Conservation (phyloP, 2,329 filamentous ascomycete genomes). For the Nemania sp. region DNA sequence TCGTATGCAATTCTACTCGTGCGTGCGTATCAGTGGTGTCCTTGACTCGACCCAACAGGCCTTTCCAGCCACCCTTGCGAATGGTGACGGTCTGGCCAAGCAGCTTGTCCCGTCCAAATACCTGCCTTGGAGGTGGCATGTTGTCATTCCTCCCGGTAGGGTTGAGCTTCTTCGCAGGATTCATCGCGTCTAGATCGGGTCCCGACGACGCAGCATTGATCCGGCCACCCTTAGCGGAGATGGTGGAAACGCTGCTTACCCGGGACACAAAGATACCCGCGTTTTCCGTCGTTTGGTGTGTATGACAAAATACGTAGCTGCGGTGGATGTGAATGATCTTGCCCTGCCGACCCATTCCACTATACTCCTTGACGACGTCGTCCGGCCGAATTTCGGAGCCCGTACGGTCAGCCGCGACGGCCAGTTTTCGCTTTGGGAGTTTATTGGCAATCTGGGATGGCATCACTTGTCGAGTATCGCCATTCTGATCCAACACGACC, state of each 20-base stretch:
- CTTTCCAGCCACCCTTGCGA: slow-evolving; percentile 86
- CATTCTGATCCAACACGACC: slow-evolving; percentile 87
- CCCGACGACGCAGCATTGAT: slow-evolving; percentile 65
- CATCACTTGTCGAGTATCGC: slow-evolving; percentile 78
- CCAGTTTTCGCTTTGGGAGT: slow-evolving; percentile 78
- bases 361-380: slow-evolving; percentile 89
- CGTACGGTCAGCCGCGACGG: slow-evolving; percentile 89
- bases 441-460: slow-evolving; percentile 93
- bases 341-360: slow-evolving; percentile 82
- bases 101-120: slow-evolving; percentile 78
- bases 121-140: slow-evolving; percentile 70
- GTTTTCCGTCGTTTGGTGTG: slow-evolving; percentile 81
- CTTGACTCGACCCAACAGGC: slow-evolving; percentile 91
- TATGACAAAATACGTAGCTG: slow-evolving; percentile 89
- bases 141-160: slow-evolving; percentile 58
- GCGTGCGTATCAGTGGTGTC: slow-evolving; percentile 86
- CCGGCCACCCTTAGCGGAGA: slow-evolving; percentile 92
- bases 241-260: slow-evolving; percentile 81
- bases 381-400: slow-evolving; percentile 91
- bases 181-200: slow-evolving; percentile 87
- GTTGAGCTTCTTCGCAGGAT: slow-evolving; percentile 81
- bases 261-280: slow-evolving; percentile 87
- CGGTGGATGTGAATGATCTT: slow-evolving; percentile 93
- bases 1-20: slow-evolving; percentile 90
- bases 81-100: slow-evolving; percentile 93